Conservation (phyloP, 2,329 filamentous ascomycete species). For the Pyricularia sp. region DNA sequence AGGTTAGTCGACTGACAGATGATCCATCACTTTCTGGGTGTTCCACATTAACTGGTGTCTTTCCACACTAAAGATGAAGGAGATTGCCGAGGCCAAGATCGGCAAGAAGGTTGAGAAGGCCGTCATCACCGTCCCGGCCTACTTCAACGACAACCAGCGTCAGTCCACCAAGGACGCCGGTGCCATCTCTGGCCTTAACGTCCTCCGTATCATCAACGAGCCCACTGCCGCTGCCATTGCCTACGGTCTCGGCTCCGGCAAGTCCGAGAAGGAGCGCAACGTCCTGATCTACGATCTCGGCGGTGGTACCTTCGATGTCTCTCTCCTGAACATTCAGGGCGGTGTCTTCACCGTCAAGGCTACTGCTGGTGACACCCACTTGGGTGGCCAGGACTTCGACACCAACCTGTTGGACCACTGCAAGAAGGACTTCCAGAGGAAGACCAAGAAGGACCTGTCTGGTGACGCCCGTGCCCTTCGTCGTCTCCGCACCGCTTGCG, state of each 20-base stretch:
- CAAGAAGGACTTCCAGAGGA: constrained; percentile 85
- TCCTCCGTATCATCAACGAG: constrained; percentile 99
- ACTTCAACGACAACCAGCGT: constrained; percentile 99
- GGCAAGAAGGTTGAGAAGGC: constrained; percentile 99
- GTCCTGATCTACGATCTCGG: constrained; percentile 99
- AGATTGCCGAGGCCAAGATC: constrained; percentile 96
- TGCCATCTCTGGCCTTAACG: constrained; percentile 93
- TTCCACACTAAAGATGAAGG: constrained; percentile 72
- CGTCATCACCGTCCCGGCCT: constrained; percentile 96
- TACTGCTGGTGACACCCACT: constrained; percentile 92
- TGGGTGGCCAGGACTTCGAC: constrained; percentile 95
- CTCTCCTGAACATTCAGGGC: constrained; percentile 95
- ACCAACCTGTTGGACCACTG: constrained; percentile 93
- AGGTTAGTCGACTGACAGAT: constrained; percentile 49
- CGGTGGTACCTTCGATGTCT: constrained; percentile 99
- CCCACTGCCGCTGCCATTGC: constrained; percentile 96
- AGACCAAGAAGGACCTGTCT: constrained; percentile 72
- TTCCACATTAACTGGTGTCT: not conserved
- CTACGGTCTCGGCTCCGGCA: constrained; percentile 92
- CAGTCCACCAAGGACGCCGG: constrained; percentile 99
- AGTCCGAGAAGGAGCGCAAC: constrained; percentile 95
- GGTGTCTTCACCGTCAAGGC: constrained; percentile 99
- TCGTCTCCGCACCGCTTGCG: constrained; percentile 93
- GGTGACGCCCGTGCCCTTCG: constrained; percentile 86
- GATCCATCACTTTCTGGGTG: not conserved